phyloP scores from a whole-genome alignment of 805 yeast species.

The Metschnikowia henanensis region DNA sequence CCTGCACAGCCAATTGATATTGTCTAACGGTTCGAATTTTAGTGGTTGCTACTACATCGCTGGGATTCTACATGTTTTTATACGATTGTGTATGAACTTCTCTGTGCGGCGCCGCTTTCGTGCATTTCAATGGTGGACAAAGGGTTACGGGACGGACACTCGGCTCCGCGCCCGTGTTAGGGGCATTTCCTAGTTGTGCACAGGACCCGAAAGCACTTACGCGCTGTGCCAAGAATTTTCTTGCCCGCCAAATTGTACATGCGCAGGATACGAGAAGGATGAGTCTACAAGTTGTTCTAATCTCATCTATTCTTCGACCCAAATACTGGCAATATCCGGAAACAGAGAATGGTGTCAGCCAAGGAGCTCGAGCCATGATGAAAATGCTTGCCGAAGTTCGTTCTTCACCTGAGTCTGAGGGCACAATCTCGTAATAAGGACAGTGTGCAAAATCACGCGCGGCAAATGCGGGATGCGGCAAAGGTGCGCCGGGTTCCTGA shows the following conservation, averaged over 20 bases:
- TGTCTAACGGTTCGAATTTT: not conserved
- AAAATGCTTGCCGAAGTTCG: no score
- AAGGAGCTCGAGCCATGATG: no score
- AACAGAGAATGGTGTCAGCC: no score
- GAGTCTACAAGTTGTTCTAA: no score
- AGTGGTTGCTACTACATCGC: not conserved
- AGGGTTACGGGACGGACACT: slow-evolving; percentile 1
- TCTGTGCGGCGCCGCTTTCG: not conserved
- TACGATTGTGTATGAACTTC: not conserved
- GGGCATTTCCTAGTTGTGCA: not conserved
- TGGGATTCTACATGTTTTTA: not conserved
- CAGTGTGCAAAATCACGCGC: not conserved
- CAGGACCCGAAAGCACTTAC: not conserved
- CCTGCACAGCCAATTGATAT: not conserved
- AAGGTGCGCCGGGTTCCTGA: not conserved
- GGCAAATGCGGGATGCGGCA: not conserved
- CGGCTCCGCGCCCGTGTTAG: not conserved
- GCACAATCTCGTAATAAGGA: no score
- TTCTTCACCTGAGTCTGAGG: no score
- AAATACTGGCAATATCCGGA: no score
- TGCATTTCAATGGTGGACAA: not conserved
- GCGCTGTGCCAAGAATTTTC: no score
- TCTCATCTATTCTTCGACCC: no score
- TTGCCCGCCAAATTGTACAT: no score
- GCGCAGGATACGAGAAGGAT: no score